A percentile compares a stretch with the other conserved stretches of the same genome.
phyloP scores from a whole-genome alignment of 2,329 filamentous ascomycete genomes.

The Neofusicoccum ribis region DNA sequence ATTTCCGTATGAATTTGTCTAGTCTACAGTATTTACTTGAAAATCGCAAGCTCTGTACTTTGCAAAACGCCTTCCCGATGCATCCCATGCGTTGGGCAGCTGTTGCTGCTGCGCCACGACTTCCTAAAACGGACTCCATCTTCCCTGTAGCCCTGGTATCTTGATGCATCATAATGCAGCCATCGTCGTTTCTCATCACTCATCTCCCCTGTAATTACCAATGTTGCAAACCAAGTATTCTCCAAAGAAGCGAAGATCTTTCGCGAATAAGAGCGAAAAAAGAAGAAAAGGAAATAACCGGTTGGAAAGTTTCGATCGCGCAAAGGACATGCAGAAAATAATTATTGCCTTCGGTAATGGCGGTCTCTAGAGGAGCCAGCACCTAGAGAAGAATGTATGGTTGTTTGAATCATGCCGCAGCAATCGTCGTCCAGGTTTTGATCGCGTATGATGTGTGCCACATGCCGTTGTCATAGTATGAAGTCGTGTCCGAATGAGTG shows the following conservation, averaged over 20 bases:
- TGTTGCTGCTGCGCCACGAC: conserved; percentile 4
- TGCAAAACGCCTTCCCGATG: conserved; percentile 9
- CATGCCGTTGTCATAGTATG: conserved; percentile 48
- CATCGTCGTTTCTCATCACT: background rate
- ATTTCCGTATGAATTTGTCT: background rate
- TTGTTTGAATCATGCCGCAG: background rate
- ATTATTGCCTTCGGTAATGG: background rate
- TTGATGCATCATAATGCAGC: background rate
- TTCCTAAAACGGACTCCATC: background rate
- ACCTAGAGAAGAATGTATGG: conserved; percentile 9
- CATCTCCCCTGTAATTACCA: background rate
- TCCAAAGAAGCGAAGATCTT: background rate
- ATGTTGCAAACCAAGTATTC: background rate
- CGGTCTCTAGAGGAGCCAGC: conserved; percentile 16
- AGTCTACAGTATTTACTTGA: background rate
- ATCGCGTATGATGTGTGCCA: conserved; percentile 47
- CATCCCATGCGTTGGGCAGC: background rate
- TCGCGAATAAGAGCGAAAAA: background rate
- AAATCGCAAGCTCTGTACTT: background rate
- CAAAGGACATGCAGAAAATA: background rate
- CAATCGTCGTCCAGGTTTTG: conserved; percentile 29
- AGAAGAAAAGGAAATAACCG: background rate
- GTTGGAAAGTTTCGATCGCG: background rate
- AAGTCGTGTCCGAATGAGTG: conserved; percentile 28
- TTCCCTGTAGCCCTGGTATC: background rate